Conservation (phyloP, 2,329 filamentous ascomycete species). For the Corinectria fuckeliana region DNA sequence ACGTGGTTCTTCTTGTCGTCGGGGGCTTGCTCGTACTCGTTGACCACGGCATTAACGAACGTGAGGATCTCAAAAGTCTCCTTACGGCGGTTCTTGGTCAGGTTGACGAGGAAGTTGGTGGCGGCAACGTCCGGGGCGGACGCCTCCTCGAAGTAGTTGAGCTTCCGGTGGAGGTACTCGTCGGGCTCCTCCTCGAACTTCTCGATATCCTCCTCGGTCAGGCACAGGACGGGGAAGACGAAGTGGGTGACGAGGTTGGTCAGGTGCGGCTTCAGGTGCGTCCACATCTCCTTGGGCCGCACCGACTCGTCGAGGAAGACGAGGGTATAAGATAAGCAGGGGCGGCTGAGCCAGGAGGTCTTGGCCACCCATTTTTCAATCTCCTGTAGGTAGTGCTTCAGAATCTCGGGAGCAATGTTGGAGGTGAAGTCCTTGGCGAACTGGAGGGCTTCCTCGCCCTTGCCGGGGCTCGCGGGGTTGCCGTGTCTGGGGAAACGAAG, state of each 20-base stretch:
- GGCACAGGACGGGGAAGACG: constrained; percentile 92
- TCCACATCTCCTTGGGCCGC: constrained; percentile 97
- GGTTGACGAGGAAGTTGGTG: constrained; percentile 92
- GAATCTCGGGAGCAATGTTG: constrained; percentile 92
- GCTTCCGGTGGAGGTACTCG: constrained; percentile 94
- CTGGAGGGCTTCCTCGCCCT: constrained; percentile 75
- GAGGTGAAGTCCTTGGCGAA: constrained; percentile 91
- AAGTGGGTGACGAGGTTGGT: constrained; percentile 93
- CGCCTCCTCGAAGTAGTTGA: constrained; percentile 98
- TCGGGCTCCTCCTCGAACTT: constrained; percentile 94
- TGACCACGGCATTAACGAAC: constrained; percentile 95
- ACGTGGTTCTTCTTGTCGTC: constrained; percentile 92
- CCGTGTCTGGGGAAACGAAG: constrained; percentile 72
- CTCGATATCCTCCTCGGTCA: constrained; percentile 89
- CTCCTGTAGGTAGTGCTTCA: constrained; percentile 92
- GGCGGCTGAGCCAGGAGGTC: constrained; percentile 91
- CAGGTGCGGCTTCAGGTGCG: constrained; percentile 89
- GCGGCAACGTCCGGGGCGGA: constrained; percentile 94
- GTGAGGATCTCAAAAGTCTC: constrained; percentile 94
- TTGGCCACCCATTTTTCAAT: constrained; percentile 98
- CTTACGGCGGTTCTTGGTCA: constrained; percentile 94
- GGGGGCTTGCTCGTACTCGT: constrained; percentile 83
- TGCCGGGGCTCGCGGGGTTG: constrained; percentile 79
- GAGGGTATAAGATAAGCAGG: constrained; percentile 90
- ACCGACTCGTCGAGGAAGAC: constrained; percentile 97